Percentiles rank a stretch among this genome's conserved stretches.
phyloP scores from a whole-genome alignment of 768 basidiomycete genomes.

The Daedaleopsis nitida region DNA sequence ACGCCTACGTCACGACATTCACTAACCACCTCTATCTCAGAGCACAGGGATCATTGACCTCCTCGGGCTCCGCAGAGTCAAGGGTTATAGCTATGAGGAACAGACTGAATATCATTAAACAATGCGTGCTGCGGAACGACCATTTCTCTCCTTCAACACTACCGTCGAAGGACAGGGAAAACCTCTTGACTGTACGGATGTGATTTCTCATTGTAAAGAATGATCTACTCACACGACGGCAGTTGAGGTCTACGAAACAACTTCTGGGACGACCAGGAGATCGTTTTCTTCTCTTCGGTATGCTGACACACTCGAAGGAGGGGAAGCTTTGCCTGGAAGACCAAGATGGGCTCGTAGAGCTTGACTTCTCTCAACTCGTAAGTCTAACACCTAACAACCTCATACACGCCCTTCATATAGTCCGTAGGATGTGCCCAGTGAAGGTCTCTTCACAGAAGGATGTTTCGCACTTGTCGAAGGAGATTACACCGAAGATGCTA shows the following conservation, averaged over 20 bases:
- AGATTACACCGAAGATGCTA: slow-evolving; percentile 92
- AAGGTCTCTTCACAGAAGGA: slow-evolving; percentile 95
- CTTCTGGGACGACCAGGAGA: slow-evolving; percentile 88
- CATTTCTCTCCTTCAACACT: slow-evolving; percentile 97
- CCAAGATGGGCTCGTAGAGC: slow-evolving; percentile 83
- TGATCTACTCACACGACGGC: background rate
- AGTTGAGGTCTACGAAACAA: slow-evolving; percentile 97
- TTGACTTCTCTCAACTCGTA: slow-evolving; percentile 89
- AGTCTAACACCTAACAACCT: slow-evolving; percentile 28
- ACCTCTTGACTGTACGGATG: slow-evolving; percentile 74
- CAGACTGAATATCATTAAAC: slow-evolving; percentile 86
- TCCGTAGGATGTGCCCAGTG: slow-evolving; percentile 80
- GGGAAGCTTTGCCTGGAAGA: slow-evolving; percentile 93
- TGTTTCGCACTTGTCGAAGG: slow-evolving; percentile 95
- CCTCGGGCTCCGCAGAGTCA: slow-evolving; percentile 85
- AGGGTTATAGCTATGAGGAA: slow-evolving; percentile 81
- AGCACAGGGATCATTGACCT: slow-evolving; percentile 53
- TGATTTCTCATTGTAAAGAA: background rate
- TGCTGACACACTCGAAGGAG: slow-evolving; percentile 88
- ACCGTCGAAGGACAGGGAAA: slow-evolving; percentile 83
- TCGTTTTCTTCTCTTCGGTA: slow-evolving; percentile 90
- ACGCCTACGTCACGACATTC: background rate
- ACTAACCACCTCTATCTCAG: slow-evolving; percentile 36
- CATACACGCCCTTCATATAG: background rate
- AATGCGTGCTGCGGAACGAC: slow-evolving; percentile 92